Evolutionary conservation across 352 stramenopile species (phyloP).

Genomic region (Phytophthora chlamydospora): DNA sequence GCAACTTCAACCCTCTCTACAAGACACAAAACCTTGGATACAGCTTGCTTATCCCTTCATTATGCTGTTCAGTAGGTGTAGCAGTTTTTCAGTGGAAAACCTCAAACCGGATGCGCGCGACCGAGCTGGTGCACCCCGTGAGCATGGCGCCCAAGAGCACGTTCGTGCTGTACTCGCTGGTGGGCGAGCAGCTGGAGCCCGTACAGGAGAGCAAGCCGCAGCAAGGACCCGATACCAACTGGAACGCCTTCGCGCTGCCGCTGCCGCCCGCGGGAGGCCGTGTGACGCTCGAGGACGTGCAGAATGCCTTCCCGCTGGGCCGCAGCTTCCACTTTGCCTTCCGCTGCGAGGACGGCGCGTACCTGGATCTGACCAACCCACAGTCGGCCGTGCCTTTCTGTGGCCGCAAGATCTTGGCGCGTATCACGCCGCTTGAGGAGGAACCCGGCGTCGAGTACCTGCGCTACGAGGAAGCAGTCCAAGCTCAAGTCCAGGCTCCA

Average conservation of each 20-base stretch:
- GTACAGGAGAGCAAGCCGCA: slow-evolving; percentile 47
- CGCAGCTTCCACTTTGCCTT: slow-evolving; percentile 79
- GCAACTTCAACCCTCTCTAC: slow-evolving; percentile 9
- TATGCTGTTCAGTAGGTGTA: slow-evolving; percentile 11
- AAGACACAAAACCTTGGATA: slow-evolving; percentile 7
- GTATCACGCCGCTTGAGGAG: slow-evolving; percentile 63
- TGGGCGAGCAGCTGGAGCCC: slow-evolving; percentile 65
- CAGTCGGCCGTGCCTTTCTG: slow-evolving; percentile 64
- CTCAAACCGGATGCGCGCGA: slow-evolving; percentile 29
- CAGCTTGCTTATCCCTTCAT: neutral
- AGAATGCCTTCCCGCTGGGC: slow-evolving; percentile 75
- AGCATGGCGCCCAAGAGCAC: slow-evolving; percentile 35
- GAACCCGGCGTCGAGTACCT: slow-evolving; percentile 55
- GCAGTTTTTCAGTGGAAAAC: slow-evolving; percentile 19
- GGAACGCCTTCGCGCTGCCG: slow-evolving; percentile 74
- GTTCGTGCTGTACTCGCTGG: slow-evolving; percentile 72
- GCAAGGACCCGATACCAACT: slow-evolving; percentile 57
- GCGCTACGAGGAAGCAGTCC: slow-evolving; percentile 26
- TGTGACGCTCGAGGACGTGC: slow-evolving; percentile 63
- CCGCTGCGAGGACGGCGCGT: slow-evolving; percentile 69
- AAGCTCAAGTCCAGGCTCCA: neutral
- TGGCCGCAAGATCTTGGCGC: slow-evolving; percentile 74
- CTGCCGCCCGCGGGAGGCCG: slow-evolving; percentile 17
- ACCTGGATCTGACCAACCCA: slow-evolving; percentile 75
- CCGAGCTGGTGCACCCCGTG: slow-evolving; percentile 38